These are phyloP conservation scores for Phytopythium montanum DNA, from an alignment of 352 stramenopile species.

Conservation along the genomic window DNA sequence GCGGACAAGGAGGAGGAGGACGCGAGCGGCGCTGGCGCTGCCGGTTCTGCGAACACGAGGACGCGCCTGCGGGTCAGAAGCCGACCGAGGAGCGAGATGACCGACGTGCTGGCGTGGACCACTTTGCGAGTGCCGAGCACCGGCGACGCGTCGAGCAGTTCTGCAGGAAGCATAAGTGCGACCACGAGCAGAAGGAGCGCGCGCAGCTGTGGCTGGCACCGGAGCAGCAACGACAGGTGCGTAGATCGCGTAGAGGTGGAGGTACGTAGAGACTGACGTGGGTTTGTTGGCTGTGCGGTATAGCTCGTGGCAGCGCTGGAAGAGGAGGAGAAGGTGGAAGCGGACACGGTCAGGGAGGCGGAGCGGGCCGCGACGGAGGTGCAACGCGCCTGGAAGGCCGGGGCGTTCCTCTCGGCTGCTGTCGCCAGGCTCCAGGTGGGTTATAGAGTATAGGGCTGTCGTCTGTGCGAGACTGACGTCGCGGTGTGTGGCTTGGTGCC, in stretches of 20 bases:
- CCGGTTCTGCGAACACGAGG: slow-evolving; percentile 38
- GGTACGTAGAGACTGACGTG: background rate
- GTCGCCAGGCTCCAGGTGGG: slow-evolving; percentile 26
- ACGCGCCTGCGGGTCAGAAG: slow-evolving; percentile 2
- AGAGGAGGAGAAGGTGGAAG: slow-evolving; percentile 1
- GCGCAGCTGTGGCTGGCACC: slow-evolving; percentile 34
- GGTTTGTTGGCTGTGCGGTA: background rate
- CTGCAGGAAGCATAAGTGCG: slow-evolving; percentile 52
- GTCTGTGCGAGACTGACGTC: background rate
- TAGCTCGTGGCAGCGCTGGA: background rate
- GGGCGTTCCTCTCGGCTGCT: slow-evolving; percentile 45
- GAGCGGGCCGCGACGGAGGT: background rate
- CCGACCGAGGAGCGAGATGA: slow-evolving; percentile 4
- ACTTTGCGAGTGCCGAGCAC: slow-evolving; percentile 37
- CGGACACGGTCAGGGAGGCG: background rate
- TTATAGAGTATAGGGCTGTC: background rate
- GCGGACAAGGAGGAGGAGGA: background rate
- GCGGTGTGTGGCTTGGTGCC: background rate
- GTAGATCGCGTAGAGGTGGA: background rate
- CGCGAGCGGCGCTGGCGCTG: slow-evolving; percentile 21
- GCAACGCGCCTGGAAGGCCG: slow-evolving; percentile 5
- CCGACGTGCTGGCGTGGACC: slow-evolving; percentile 22
- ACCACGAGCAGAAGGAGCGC: slow-evolving; percentile 33
- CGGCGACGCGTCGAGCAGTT: slow-evolving; percentile 38
- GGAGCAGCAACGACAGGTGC: slow-evolving; percentile 22